phyloP scores from a whole-genome alignment of 106 monocot genomes.

The Triglochin maritima region DNA sequence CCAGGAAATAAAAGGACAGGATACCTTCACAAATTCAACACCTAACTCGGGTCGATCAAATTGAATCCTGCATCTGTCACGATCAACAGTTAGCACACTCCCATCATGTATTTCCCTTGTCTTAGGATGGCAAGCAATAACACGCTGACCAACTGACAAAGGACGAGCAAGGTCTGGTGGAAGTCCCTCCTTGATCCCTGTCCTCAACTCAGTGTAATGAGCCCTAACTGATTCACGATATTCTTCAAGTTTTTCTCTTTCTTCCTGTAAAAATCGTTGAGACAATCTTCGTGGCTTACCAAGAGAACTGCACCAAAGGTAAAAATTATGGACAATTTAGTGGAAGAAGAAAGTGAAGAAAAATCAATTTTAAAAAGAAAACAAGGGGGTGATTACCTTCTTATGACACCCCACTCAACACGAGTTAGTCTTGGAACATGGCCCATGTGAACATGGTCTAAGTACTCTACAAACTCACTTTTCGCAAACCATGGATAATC shows the following conservation, averaged over 20 bases:
- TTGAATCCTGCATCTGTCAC: slow-evolving; percentile 75
- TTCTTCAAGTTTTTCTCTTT: slow-evolving; percentile 75
- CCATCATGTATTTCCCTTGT: slow-evolving; percentile 99
- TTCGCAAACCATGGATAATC: slow-evolving; percentile 99
- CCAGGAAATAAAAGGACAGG: background rate
- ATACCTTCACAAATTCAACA: slow-evolving; percentile 89
- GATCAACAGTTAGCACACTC: slow-evolving; percentile 80
- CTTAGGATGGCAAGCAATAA: slow-evolving; percentile 96
- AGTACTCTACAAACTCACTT: slow-evolving; percentile 96
- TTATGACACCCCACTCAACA: slow-evolving; percentile 95
- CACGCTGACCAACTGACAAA: slow-evolving; percentile 91
- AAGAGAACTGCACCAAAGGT: slow-evolving; percentile 54
- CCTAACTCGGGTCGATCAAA: slow-evolving; percentile 94
- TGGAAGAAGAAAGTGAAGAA: background rate
- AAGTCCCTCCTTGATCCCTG: slow-evolving; percentile 74
- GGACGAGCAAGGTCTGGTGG: slow-evolving; percentile 86
- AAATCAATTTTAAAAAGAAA: background rate
- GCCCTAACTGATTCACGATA: slow-evolving; percentile 89
- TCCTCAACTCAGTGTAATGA: slow-evolving; percentile 78
- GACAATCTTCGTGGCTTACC: slow-evolving; percentile 94
- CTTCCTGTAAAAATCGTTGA: slow-evolving; percentile 59
- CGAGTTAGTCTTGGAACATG: slow-evolving; percentile 98
- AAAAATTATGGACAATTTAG: background rate
- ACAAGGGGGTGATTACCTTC: slow-evolving; percentile 48
- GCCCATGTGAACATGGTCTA: slow-evolving; percentile 87